Evolutionary conservation across 345 rosid genomes (phyloP).

Genomic region (Mangifera indica): DNA sequence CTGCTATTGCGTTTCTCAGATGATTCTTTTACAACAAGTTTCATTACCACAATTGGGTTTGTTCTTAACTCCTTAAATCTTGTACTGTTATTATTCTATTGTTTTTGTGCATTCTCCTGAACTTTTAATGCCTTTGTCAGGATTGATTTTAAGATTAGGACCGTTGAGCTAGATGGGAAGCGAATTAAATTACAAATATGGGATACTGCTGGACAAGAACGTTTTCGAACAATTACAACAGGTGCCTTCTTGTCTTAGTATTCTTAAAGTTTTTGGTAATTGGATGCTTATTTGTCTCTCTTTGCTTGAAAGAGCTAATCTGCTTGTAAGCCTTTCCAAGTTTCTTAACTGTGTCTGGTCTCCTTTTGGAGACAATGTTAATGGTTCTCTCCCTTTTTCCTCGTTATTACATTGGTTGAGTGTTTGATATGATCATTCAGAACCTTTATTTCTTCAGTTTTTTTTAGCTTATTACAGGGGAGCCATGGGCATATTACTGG

Average conservation of each 20-base stretch:
- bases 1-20: slow-evolving; percentile 84
- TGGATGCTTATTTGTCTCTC: background rate
- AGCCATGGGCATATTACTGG: slow-evolving; percentile 92
- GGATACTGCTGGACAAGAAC: slow-evolving; percentile 69
- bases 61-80: slow-evolving; percentile 11
- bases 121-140: slow-evolving; percentile 25
- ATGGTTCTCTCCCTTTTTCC: slow-evolving; percentile 1
- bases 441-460: no score
- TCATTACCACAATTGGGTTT: slow-evolving; percentile 88
- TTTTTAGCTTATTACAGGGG: slow-evolving; percentile 96
- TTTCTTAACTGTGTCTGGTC: background rate
- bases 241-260: slow-evolving; percentile 26
- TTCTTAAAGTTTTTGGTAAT: background rate
- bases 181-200: slow-evolving; percentile 75
- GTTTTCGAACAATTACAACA: slow-evolving; percentile 56
- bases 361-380: background rate
- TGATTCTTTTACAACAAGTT: slow-evolving; percentile 89
- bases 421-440: background rate
- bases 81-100: background rate
- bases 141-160: slow-evolving; percentile 71
- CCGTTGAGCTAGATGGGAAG: slow-evolving; percentile 70
- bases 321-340: background rate
- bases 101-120: slow-evolving; percentile 3
- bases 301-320: background rate
- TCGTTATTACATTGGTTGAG: background rate